Conservation (phyloP, 495 filamentous ascomycete species). For the Tuber aestivum region DNA sequence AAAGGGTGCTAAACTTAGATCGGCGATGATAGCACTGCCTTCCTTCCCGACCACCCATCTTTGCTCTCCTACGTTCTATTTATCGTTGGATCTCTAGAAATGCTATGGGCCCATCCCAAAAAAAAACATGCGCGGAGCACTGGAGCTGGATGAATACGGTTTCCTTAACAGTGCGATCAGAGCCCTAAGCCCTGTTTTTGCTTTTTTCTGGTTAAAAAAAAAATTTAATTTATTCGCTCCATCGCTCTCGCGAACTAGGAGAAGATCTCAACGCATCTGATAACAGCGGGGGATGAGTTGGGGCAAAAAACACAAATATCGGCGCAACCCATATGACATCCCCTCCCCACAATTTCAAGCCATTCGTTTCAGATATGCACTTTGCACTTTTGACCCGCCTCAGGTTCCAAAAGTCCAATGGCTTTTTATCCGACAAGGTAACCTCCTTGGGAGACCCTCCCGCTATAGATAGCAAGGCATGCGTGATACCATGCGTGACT, state of each 20-base stretch:
- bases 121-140: background rate
- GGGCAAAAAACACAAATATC: background rate
- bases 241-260: background rate
- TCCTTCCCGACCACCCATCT: background rate
- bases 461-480: conserved; percentile 1
- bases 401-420: background rate
- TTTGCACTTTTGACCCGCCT: background rate
- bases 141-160: background rate
- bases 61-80: background rate
- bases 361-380: conserved; percentile 1
- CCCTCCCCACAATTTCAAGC: background rate
- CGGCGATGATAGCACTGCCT: conserved; percentile 1
- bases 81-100: background rate
- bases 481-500: background rate
- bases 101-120: background rate
- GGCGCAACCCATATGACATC: background rate
- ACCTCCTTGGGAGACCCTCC: background rate
- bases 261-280: background rate
- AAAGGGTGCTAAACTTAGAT: conserved; percentile 1
- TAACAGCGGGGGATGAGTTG: background rate
- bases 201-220: background rate
- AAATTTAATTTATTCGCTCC: background rate
- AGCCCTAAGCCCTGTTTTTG: background rate
- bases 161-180: background rate
- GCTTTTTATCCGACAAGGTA: background rate